Evolutionary conservation across 108 stramenopile genomes (phyloP).

Genomic region (Skeletonema marinoi): DNA sequence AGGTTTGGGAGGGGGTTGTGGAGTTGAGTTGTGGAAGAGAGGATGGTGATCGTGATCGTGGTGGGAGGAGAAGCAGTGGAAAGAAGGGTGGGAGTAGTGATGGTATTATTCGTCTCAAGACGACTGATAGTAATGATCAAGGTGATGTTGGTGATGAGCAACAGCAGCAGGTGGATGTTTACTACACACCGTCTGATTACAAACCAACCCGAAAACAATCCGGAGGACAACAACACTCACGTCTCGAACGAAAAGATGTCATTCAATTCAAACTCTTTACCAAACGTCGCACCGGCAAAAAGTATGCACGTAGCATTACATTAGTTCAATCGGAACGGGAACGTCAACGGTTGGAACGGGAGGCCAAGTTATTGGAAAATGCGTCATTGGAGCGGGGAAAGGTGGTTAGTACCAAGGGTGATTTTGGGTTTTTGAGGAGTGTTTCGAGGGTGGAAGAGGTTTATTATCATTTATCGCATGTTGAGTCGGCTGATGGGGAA

Average conservation of each 20-base stretch:
- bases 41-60: background rate
- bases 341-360: conserved; percentile 43
- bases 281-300: conserved; percentile 59
- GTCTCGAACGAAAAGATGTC: conserved; percentile 59
- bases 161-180: conserved; percentile 1
- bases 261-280: conserved; percentile 67
- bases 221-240: background rate
- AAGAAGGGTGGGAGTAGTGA: conserved; percentile 24
- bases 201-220: background rate
- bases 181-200: conserved; percentile 13
- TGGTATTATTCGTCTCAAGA: conserved; percentile 30
- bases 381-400: conserved; percentile 71
- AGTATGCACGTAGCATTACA: conserved; percentile 61
- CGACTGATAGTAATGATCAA: conserved; percentile 12
- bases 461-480: conserved; percentile 71
- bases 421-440: conserved; percentile 69
- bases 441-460: conserved; percentile 62
- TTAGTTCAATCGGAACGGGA: conserved; percentile 74
- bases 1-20: conserved; percentile 52
- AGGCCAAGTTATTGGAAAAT: conserved; percentile 53
- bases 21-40: conserved; percentile 27
- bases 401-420: conserved; percentile 61
- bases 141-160: conserved; percentile 1
- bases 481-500: conserved; percentile 13
- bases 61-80: conserved; percentile 14